Evolutionary conservation across 768 basidiomycete genomes (phyloP).

Genomic region (Boletellus ananiceps): DNA sequence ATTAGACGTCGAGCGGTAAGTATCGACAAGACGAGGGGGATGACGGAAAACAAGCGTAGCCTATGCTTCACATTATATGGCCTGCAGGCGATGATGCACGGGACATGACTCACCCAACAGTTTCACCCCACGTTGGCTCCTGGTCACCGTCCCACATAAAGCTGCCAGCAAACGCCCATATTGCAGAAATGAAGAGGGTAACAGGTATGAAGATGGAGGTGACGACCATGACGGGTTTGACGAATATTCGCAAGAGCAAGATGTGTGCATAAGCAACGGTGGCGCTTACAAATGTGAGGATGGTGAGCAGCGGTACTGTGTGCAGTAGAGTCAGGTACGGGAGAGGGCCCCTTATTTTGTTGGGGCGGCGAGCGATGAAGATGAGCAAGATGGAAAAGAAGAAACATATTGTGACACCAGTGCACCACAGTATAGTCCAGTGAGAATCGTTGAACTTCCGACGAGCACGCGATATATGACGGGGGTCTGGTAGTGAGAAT

Average conservation of each 20-base stretch:
- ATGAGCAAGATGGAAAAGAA: constrained; percentile 63
- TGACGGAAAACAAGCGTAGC: constrained; percentile 64
- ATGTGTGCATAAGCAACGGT: constrained; percentile 69
- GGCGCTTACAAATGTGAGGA: constrained; percentile 69
- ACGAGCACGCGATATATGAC: constrained; percentile 56
- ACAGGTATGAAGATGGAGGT: constrained; percentile 75
- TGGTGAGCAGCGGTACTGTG: constrained; percentile 71
- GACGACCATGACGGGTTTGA: constrained; percentile 75
- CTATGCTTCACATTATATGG: constrained; percentile 12
- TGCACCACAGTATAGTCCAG: constrained; percentile 67
- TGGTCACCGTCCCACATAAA: constrained; percentile 54
- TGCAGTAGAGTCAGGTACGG: constrained; percentile 73
- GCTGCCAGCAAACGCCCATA: constrained; percentile 81
- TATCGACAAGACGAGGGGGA: constrained; percentile 67
- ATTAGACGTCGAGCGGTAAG: constrained; percentile 69
- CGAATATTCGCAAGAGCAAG: constrained; percentile 72
- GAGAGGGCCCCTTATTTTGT: constrained; percentile 20
- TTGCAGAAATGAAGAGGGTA: constrained; percentile 65
- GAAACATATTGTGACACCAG: constrained; percentile 54
- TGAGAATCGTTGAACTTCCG: constrained; percentile 70
- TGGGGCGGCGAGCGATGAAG: constrained; percentile 49
- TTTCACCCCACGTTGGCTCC: constrained; percentile 78
- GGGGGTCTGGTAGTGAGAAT: constrained; percentile 75
- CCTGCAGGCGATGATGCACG: not conserved
- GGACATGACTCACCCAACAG: constrained; percentile 55